Evolutionary conservation across 2,329 filamentous ascomycete genomes (phyloP).

Genomic region (Emmonsiellopsis sp.): DNA sequence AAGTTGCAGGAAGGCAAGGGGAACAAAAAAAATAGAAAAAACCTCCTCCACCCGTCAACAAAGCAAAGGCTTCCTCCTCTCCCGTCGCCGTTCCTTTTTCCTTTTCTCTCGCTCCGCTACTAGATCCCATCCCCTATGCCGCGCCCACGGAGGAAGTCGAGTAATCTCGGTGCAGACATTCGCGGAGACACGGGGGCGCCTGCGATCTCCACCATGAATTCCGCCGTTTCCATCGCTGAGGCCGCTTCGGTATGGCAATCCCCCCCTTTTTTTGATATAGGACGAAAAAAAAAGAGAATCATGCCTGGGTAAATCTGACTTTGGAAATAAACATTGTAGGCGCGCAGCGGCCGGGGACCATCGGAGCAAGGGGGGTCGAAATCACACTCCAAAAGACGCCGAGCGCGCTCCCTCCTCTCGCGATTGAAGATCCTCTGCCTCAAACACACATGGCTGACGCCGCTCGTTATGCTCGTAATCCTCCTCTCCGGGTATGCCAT

Average conservation of each 20-base stretch:
- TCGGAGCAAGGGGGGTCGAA: conserved; percentile 23
- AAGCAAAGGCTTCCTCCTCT: background rate
- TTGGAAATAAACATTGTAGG: conserved; percentile 13
- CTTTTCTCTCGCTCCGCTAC: background rate
- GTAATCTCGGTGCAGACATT: conserved; percentile 38
- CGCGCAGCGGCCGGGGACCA: conserved; percentile 5
- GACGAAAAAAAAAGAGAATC: background rate
- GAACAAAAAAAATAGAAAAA: too few species aligned
- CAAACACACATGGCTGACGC: conserved; percentile 55
- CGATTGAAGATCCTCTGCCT: conserved; percentile 35
- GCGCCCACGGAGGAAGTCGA: conserved; percentile 35
- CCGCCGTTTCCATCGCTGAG: conserved; percentile 18
- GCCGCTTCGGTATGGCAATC: conserved; percentile 8
- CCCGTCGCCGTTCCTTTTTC: background rate
- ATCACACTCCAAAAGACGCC: conserved; percentile 36
- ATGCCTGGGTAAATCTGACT: conserved; percentile 6
- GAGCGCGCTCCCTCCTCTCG: conserved; percentile 33
- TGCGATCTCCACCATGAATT: conserved; percentile 37
- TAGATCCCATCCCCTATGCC: conserved; percentile 21
- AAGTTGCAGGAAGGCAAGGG: too few species aligned
- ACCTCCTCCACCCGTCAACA: background rate
- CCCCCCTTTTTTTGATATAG: too few species aligned
- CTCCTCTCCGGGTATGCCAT: conserved; percentile 62
- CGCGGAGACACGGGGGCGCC: conserved; percentile 39
- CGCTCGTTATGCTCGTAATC: conserved; percentile 57